Evolutionary conservation across 495 filamentous ascomycete genomes (phyloP), one percentile per base, ranked within the genome.

Genomic region (Penicillium steckii): DNA sequence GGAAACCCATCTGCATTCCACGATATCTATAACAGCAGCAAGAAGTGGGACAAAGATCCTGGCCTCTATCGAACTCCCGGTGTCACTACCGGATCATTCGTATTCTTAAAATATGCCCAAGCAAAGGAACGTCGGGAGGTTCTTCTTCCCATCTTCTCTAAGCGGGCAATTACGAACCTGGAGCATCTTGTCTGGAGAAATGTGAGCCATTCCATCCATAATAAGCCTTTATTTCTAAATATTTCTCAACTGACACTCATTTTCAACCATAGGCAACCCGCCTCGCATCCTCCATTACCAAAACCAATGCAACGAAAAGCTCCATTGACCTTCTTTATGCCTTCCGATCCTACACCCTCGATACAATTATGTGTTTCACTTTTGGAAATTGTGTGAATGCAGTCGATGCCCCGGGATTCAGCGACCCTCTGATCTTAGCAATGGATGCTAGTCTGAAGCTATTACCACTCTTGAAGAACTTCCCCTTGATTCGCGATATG

Each of bases 161-260:
- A 48, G 18, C 35, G 37, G 35, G 46, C 46, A 23, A 48, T 48
- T 7, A 48, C 32, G 17, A 30, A 24, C 13, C 46, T 48, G 10
- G 46, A 48, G 22, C 21, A 48, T 48, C 30, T 48, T 7, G 46
- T 48, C 30, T 48, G 46, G 46, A 29, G 46, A 48, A 48, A 48
- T 22, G 46, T 48, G 12, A 25, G 46, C 37, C 30, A 15, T 38
- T 23, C 1, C 2, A n/a, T 47, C 29, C 17, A 22, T 9, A 2
- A 22, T 18, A 3, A 32, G 0, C 0, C 1, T 37, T 37, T 18
- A 3, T 15, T 13, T 35, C 33, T 37, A n/a, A n/a, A n/a, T n/a
- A n/a, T n/a, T n/a, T n/a, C n/a, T n/a, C n/a, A n/a, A 18, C 26
- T 37, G 8, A 38, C 18, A 37, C 10, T 17, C 30, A n/a, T 3